A percentile compares a stretch with the other conserved stretches of the same genome.
Conservation (phyloP, 495 filamentous ascomycete genomes). For the Aspergillus saccharolyticus region DNA sequence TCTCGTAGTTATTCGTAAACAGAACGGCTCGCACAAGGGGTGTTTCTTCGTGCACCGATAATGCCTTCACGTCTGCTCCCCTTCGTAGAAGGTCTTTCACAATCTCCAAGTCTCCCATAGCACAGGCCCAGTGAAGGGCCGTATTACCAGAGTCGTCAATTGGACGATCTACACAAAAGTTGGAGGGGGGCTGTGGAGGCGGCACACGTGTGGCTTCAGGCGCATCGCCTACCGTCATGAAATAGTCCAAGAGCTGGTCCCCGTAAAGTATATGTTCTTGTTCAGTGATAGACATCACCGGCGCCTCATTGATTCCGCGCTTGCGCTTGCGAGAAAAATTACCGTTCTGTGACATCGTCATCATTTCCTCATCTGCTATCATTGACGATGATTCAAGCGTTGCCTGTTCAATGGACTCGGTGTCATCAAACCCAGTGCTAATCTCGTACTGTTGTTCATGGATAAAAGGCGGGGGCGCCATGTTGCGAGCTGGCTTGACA, state of each 20-base stretch:
- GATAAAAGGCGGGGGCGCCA: conserved; percentile 42
- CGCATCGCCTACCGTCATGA: conserved; percentile 72
- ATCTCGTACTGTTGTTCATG: conserved; percentile 56
- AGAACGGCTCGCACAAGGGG: conserved; percentile 90
- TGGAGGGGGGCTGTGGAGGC: conserved; percentile 70
- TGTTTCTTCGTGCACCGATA: conserved; percentile 80
- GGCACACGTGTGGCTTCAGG: conserved; percentile 51
- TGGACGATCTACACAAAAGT: conserved; percentile 79
- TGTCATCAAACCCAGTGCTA: conserved; percentile 60
- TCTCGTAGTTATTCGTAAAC: conserved; percentile 95
- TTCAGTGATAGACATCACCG: conserved; percentile 61
- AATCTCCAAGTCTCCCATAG: conserved; percentile 95
- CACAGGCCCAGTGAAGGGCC: conserved; percentile 90
- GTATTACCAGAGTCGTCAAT: conserved; percentile 89
- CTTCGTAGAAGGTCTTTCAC: conserved; percentile 77
- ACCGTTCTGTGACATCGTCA: conserved; percentile 60
- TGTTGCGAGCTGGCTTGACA: conserved; percentile 37
- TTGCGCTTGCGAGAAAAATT: conserved; percentile 74
- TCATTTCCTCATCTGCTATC: conserved; percentile 72
- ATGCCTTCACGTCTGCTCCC: conserved; percentile 57
- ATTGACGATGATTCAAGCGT: conserved; percentile 77
- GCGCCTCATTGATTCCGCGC: conserved; percentile 52
- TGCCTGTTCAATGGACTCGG: conserved; percentile 75
- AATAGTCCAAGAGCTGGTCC: conserved; percentile 91
- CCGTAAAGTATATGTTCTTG: conserved; percentile 85